Evolutionary conservation across 495 filamentous ascomycete species (phyloP).

Genomic region (Aspergillus hancockii): DNA sequence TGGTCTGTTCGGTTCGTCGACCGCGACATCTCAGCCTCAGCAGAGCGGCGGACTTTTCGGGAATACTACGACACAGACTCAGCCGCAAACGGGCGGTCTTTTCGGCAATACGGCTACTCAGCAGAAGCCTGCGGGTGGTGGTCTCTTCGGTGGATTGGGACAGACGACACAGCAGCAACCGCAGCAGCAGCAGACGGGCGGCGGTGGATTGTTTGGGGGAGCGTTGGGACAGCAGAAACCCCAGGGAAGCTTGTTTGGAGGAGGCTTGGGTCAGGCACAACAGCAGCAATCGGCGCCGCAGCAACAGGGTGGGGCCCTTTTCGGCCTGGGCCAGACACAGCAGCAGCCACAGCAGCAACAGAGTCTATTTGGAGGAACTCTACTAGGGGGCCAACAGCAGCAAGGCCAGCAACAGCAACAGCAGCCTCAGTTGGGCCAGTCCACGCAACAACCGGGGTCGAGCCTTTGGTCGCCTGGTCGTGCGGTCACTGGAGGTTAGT

Average conservation of each 20-base stretch:
- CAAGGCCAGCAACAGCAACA: slow-evolving; percentile 38
- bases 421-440: slow-evolving; percentile 41
- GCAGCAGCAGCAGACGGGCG: slow-evolving; percentile 2
- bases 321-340: slow-evolving; percentile 26
- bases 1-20: slow-evolving; percentile 22
- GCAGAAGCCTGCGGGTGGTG: slow-evolving; percentile 36
- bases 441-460: slow-evolving; percentile 38
- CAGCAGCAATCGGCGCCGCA: slow-evolving; percentile 28
- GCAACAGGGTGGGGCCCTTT: slow-evolving; percentile 22
- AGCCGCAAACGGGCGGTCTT: slow-evolving; percentile 32
- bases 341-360: slow-evolving; percentile 29
- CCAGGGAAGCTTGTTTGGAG: slow-evolving; percentile 30
- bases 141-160: slow-evolving; percentile 31
- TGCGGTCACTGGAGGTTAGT: slow-evolving; percentile 46
- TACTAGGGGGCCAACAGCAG: slow-evolving; percentile 42
- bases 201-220: not conserved
- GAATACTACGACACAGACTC: slow-evolving; percentile 29
- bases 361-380: slow-evolving; percentile 30
- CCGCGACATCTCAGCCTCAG: slow-evolving; percentile 27
- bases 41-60: slow-evolving; percentile 40
- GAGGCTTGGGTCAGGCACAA: slow-evolving; percentile 34
- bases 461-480: slow-evolving; percentile 52
- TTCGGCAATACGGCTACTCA: slow-evolving; percentile 32
- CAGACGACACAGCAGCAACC: slow-evolving; percentile 30
- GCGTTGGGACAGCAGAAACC: slow-evolving; percentile 38